Evolutionary conservation across 345 rosid species (phyloP), one percentile per base, ranked within the genome.

Genomic region (Eucalyptus regnans): DNA sequence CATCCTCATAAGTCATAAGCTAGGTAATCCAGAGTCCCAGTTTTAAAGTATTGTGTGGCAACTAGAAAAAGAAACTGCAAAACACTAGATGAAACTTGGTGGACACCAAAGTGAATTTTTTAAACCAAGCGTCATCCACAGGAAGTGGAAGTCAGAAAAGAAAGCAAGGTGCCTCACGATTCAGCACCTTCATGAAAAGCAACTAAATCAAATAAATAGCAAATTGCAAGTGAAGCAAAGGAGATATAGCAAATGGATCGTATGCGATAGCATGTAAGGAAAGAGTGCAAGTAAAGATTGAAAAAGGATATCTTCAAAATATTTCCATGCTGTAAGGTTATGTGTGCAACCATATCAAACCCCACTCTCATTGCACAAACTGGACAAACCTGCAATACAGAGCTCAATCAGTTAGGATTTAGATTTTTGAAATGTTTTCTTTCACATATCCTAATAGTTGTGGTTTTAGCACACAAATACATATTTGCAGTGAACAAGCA

Each of bases 261-360:
- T 5, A 18, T 51, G 29, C 12, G 6, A 71, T 17, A 50, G 23
- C 62, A 71, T 14, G 87, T 31, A 86, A 84, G 49, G 51, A 50
- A 86, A 13, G 87, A 86, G 68, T 85, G 89, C 83, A 62, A 76
- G 87, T 31, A 88, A 48, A 84, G 43, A 43, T 18, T 50, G 17
- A 50, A 87, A 92, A 93, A 95, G 97, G 99, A 97, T 97, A 97
- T 96, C 95, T 96, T 97, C 91, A 96, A 97, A 90, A 96, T 92
- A 88, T 95, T 95, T 89, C 98, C 98, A 90, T 97, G 99, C 83
- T 96, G 98, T 88, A 95, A 91, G 41, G 99, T 97, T 92, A 97
- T 97, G 92, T 97, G 99, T 7, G 99, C 97, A 93, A 97, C 99
- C 99, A 97, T 95, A 91, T 97, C 99, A 44, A 93, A 93, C 81